A percentile compares a stretch with the other conserved stretches of the same genome.
Conservation (phyloP, 1,284 basidiomycete species). For the Trametes hirsuta region DNA sequence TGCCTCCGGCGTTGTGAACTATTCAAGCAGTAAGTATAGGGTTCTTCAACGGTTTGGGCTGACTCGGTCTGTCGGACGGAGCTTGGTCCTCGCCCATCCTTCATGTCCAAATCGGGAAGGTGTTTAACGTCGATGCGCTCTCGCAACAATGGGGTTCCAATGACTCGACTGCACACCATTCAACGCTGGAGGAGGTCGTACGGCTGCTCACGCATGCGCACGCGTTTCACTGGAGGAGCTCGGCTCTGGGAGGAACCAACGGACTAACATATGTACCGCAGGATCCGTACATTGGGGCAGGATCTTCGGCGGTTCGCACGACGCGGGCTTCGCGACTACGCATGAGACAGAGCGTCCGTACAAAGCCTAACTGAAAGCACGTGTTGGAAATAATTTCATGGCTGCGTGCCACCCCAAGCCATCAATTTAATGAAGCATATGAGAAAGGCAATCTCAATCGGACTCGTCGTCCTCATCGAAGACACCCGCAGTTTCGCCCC, state of each 20-base stretch:
- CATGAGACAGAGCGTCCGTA: too few species aligned
- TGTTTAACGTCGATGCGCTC: not conserved
- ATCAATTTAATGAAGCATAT: not conserved
- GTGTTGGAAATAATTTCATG: too few species aligned
- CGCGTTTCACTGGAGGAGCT: too few species aligned
- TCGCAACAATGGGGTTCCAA: not conserved
- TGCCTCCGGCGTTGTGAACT: slow-evolving; percentile 1
- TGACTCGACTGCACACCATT: not conserved
- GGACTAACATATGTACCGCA: too few species aligned
- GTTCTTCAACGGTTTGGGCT: not conserved
- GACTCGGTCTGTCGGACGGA: slow-evolving; percentile 2
- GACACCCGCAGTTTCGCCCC: slow-evolving; percentile 39
- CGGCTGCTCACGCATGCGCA: not conserved
- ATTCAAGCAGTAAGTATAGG: not conserved
- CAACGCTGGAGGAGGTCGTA: not conserved
- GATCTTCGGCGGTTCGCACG: too few species aligned
- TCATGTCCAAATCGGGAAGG: slow-evolving; percentile 6
- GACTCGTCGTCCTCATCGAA: slow-evolving; percentile 41
- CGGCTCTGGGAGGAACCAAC: too few species aligned
- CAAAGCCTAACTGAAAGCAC: too few species aligned
- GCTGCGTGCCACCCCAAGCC: not conserved
- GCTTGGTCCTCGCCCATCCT: not conserved
- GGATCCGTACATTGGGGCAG: too few species aligned
- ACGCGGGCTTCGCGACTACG: too few species aligned
- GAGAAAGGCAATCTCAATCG: slow-evolving; percentile 4